Percentiles rank a stretch among this genome's conserved stretches.
phyloP scores from a whole-genome alignment of 192 early-diverging fungal species.

The Linnemannia schmuckeri region DNA sequence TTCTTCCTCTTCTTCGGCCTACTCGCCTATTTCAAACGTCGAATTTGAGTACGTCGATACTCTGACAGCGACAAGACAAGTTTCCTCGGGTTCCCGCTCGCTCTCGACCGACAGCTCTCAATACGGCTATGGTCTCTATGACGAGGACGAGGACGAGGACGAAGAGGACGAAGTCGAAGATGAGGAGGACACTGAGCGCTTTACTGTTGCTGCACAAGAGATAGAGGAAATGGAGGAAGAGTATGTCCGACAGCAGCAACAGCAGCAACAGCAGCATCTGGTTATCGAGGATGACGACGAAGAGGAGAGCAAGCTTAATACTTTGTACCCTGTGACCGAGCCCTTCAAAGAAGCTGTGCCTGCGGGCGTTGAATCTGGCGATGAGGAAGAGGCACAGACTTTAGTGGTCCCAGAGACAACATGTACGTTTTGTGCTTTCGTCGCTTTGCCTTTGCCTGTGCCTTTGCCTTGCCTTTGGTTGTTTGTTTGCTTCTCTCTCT shows the following conservation, averaged over 20 bases:
- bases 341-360: neutral
- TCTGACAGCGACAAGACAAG: neutral
- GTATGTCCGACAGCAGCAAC: neutral
- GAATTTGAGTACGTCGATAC: neutral
- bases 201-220: neutral
- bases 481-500: neutral
- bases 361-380: neutral
- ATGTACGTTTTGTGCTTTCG: neutral
- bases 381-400: neutral
- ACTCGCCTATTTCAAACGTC: neutral
- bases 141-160: slow-evolving; percentile 6
- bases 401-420: neutral
- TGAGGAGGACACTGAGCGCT: neutral
- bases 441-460: too few species aligned
- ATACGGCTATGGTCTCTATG: neutral
- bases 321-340: neutral
- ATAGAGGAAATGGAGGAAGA: neutral
- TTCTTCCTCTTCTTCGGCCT: neutral
- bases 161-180: slow-evolving; percentile 8
- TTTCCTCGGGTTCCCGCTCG: neutral
- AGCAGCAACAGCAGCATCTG: neutral
- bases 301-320: neutral
- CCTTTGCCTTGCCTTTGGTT: too few species aligned
- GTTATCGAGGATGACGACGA: neutral
- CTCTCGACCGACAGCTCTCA: neutral